Conservation (phyloP, 2,329 filamentous ascomycete species). For the Diaporthe citriasiana region DNA sequence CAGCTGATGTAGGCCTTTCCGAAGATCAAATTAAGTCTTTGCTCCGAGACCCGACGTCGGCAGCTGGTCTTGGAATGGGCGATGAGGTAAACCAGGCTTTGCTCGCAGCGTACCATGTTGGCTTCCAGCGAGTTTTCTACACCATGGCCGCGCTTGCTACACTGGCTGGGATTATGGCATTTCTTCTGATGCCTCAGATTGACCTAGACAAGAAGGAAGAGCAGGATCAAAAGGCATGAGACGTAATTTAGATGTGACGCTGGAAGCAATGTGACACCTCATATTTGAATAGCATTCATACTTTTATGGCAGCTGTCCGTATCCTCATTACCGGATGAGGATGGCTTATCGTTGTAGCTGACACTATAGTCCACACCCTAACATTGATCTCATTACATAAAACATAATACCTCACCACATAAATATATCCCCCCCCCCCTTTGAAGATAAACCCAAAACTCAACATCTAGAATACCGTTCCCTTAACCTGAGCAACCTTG, state of each 20-base stretch:
- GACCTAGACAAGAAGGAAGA: slow-evolving; percentile 3
- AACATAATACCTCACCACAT: not conserved
- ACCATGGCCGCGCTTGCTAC: slow-evolving; percentile 2
- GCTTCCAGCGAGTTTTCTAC: slow-evolving; percentile 13
- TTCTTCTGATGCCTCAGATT: not conserved
- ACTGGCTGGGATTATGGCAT: not conserved
- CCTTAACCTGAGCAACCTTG: slow-evolving; percentile 65
- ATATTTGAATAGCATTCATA: not conserved
- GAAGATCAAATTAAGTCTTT: not conserved
- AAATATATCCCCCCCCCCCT: not conserved
- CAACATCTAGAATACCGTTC: slow-evolving; percentile 60
- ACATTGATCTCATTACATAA: slow-evolving; percentile 17
- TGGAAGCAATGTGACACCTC: too few species aligned
- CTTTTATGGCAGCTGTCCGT: not conserved
- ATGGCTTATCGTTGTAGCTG: not conserved
- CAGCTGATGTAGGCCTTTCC: not conserved
- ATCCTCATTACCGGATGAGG: not conserved
- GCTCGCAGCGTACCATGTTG: not conserved
- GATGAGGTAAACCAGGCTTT: not conserved
- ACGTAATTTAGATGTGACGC: not conserved
- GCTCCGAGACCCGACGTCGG: not conserved
- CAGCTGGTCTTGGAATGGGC: not conserved
- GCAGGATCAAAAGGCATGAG: not conserved
- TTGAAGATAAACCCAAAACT: not conserved
- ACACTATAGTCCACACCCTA: not conserved